Evolutionary conservation across 2,329 filamentous ascomycete genomes (phyloP).

Genomic region (Ceratocystiopsis sp.): DNA sequence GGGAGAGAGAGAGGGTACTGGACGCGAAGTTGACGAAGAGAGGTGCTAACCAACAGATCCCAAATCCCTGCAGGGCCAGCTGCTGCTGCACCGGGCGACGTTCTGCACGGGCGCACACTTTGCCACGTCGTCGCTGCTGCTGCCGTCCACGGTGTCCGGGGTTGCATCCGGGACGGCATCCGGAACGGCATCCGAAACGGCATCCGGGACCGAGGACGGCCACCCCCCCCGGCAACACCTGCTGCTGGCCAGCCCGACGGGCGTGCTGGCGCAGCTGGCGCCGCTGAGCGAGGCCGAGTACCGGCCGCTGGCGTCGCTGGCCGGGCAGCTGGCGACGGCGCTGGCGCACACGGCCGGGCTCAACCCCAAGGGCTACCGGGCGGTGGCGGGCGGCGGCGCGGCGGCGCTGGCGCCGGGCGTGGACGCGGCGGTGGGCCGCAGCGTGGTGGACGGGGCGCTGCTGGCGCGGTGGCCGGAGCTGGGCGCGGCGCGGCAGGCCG

Average conservation of each 20-base stretch:
- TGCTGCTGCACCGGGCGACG: conserved; percentile 70
- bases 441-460: conserved; percentile 63
- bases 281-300: conserved; percentile 67
- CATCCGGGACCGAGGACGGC: conserved; percentile 13
- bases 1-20: conserved; percentile 16
- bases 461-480: conserved; percentile 61
- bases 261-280: conserved; percentile 59
- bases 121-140: conserved; percentile 55
- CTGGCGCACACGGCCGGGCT: conserved; percentile 63
- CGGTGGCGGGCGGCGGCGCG: conserved; percentile 27
- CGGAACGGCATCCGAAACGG: conserved; percentile 7
- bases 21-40: too few species aligned
- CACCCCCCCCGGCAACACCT: conserved; percentile 15
- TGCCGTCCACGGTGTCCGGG: conserved; percentile 42
- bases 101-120: conserved; percentile 74
- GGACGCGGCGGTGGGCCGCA: conserved; percentile 41
- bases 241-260: conserved; percentile 29
- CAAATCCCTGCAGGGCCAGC: conserved; percentile 76
- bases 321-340: conserved; percentile 60
- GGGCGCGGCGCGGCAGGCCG: conserved; percentile 49
- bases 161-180: neutral
- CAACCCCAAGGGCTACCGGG: conserved; percentile 67
- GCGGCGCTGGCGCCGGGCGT: conserved; percentile 27
- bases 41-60: conserved; percentile 49
- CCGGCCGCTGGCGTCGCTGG: conserved; percentile 64